Evolutionary conservation across 805 yeast species (phyloP).

Genomic region (Candida glaebosa): DNA sequence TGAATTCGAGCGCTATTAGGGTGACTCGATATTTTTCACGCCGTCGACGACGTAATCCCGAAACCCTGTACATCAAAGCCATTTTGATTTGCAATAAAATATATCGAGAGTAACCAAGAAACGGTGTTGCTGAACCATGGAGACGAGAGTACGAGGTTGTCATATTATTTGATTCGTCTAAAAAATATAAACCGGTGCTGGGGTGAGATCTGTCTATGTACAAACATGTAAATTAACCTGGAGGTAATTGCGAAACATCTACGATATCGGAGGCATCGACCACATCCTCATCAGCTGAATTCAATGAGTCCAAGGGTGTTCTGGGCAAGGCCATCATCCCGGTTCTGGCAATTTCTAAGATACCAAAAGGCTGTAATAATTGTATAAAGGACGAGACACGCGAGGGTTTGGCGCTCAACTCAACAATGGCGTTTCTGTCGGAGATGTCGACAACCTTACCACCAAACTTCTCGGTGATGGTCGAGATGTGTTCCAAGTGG

Average conservation of each 20-base stretch:
- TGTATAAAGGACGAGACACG: constrained; percentile 84
- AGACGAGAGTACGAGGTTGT: too few species aligned
- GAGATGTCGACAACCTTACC: constrained; percentile 90
- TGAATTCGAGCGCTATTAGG: too few species aligned
- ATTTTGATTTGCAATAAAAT: too few species aligned
- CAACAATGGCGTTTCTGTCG: constrained; percentile 91
- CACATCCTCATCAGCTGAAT: constrained; percentile 45
- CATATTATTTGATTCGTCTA: too few species aligned
- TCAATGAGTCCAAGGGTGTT: constrained; percentile 69
- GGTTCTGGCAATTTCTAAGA: constrained; percentile 91
- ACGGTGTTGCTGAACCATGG: too few species aligned
- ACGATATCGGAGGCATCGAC: constrained; percentile 66
- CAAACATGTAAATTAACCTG: constrained; percentile 56
- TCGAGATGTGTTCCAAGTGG: constrained; percentile 81
- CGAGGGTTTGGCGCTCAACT: constrained; percentile 89
- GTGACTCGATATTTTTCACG: too few species aligned
- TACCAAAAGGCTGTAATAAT: constrained; percentile 92
- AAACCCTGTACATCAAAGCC: too few species aligned
- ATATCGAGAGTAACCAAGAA: too few species aligned
- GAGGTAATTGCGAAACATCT: constrained; percentile 89
- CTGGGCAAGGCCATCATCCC: constrained; percentile 99
- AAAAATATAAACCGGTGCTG: too few species aligned
- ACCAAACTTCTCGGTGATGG: constrained; percentile 81
- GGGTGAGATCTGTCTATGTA: not conserved
- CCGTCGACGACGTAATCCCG: too few species aligned